Base-by-base conservation (phyloP, 192 early-diverging fungal species). In the Entomortierella lignicola region DNA sequence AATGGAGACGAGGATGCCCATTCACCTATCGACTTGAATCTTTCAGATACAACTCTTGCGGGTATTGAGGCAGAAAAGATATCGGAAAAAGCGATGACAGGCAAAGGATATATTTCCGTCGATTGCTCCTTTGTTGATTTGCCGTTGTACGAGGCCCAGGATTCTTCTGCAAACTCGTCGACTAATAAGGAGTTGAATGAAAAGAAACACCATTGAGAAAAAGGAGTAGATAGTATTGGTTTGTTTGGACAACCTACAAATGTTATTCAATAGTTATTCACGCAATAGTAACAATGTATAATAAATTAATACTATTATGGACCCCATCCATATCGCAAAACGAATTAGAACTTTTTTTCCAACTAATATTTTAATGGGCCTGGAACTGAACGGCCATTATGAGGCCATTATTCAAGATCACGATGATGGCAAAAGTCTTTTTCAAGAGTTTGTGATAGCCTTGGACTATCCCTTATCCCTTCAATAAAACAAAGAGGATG, bases 1-100 rank as follows among this genome's bases (percentile, higher is more conserved):
- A 54, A 59, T 10, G 71, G 71, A 0, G 71, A 73, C 15, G 71
- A 73, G 8, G 71, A 73, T 23, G 71, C 71, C 0, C 63, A 73
- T 23, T 65, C 71, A 11, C 55, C 71, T 13, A 53, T 10, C 10
- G 34, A 72, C 50, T 43, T 72, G 44, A 51, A 59, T 26, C 50
- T 61, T 0, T 61, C 68, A 10, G 47, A 58, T 17, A 58, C 29
- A 51, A 42, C 59, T 21, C 29, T 59, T 8, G 23, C 20, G 1
- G 39, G 65, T 32, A 37, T 37, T 37, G 34, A 37, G 10, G 34
- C 34, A 10, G 39, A 21, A 29, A 13, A 6, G 20, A 25, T 32
- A 3, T 32, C 6, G 32, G 8, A n/a, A 17, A 47, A 11, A 15
- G 34, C n/a, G 32, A 17, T 59, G 57, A 39, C 21, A 30, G 55